Base-by-base conservation (phyloP, 352 stramenopile species). In the Phytophthora boehmeriae region DNA sequence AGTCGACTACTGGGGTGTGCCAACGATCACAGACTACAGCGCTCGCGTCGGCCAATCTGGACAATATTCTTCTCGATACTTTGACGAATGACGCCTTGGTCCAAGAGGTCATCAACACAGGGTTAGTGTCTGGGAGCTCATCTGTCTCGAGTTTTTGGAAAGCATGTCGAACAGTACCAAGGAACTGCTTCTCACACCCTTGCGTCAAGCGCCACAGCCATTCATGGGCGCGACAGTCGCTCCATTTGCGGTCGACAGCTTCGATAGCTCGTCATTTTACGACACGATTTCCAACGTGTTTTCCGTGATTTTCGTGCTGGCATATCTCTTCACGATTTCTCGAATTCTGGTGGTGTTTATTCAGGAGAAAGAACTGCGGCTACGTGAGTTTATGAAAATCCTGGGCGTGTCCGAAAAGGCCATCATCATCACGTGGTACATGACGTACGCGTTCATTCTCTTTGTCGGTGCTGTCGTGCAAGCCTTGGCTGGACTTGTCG, bases 301-400 rank as follows among this genome's bases (percentile, higher is more conserved):
- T 48, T 54, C 80, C 1, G 67, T 98, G 30, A 90, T 98, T 36
- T 97, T 97, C 57, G 79, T 96, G 28, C 67, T 98, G 30, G 79
- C 88, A 14, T 97, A 96, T 61, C 54, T 98, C 34, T 95, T 93
- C 64, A 83, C 88, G 5, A 80, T 95, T 5, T 96, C 88, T 6
- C 72, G 80, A 4, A 79, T 97, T 25, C 63, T 98, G 38, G 70
- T 91, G 6, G 67, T 80, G 17, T 75, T 98, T 49, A 94, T 98
- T 19, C 62, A 76, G n/a, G 93, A 98, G 65, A 97, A 97, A 39
- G 93, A 98, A 59, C 78, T 77, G 4, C 76, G 86, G 1, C 75
- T 94, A 38, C 89, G 93, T 17, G 93, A 98, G 62, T 83, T 82
- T 38, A 94, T 98, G 72, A 93, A 93, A 64, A 83, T 88, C 43